Evolutionary conservation across 176 grass and related monocot genomes (phyloP).

Genomic region (Carex parvula): DNA sequence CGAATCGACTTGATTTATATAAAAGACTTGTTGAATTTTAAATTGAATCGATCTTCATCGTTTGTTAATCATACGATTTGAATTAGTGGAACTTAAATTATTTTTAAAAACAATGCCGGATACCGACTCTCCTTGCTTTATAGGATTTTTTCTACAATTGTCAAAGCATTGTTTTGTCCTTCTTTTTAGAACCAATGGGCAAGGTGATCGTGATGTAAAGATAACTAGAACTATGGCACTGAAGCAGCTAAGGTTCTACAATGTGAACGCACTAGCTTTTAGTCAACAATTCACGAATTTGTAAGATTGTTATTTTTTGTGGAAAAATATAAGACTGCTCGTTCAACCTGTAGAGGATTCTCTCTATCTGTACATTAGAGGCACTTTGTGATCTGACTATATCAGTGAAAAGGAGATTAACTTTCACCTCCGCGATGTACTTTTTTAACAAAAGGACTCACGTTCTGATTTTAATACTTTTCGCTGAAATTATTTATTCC

Average conservation of each 20-base stretch:
- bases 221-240: neutral
- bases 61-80: too few species aligned
- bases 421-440: neutral
- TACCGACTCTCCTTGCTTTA: neutral
- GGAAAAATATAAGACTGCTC: neutral
- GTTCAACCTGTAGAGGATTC: neutral
- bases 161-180: constrained; percentile 5
- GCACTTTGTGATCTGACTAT: neutral
- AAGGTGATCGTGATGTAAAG: neutral
- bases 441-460: neutral
- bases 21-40: too few species aligned
- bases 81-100: too few species aligned
- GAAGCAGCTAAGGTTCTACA: neutral
- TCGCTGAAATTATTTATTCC: too few species aligned
- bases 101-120: too few species aligned
- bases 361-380: neutral
- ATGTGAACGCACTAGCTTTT: neutral
- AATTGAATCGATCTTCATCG: too few species aligned
- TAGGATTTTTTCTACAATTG: constrained; percentile 7
- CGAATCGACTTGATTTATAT: too few species aligned
- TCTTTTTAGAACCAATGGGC: neutral
- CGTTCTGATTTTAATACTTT: neutral
- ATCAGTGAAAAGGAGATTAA: neutral
- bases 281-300: neutral
- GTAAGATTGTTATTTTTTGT: neutral